phyloP scores from a whole-genome alignment of 2,329 filamentous ascomycete species.

The Leptographium lundbergii region DNA sequence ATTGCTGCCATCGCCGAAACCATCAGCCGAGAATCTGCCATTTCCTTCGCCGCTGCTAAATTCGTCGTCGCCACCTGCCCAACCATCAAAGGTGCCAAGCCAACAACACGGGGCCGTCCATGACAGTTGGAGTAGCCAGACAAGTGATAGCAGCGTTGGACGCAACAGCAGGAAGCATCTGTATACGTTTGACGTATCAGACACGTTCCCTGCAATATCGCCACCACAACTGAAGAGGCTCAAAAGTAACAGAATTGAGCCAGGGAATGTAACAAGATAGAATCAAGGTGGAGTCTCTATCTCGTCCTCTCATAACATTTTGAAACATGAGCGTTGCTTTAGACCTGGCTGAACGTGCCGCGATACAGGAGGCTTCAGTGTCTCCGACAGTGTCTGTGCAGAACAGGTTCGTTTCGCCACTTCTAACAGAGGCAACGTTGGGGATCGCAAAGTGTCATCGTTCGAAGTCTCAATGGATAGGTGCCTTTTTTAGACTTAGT shows the following conservation, averaged over 20 bases:
- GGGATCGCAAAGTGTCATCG: background rate
- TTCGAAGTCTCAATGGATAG: no score
- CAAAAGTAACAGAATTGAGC: background rate
- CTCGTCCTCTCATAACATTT: background rate
- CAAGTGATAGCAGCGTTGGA: background rate
- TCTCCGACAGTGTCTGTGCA: background rate
- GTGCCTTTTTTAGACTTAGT: no score
- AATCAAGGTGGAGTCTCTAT: background rate
- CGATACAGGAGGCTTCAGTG: background rate
- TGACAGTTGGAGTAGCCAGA: background rate
- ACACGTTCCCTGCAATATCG: constrained; percentile 3
- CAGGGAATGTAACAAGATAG: background rate
- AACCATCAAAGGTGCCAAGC: background rate
- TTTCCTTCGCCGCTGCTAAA: background rate
- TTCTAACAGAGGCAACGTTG: background rate
- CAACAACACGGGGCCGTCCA: background rate
- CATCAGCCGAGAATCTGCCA: background rate
- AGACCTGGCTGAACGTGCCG: background rate
- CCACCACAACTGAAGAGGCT: constrained; percentile 9
- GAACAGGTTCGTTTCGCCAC: background rate
- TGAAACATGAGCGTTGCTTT: background rate
- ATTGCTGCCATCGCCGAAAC: background rate
- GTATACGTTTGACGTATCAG: background rate
- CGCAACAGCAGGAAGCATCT: background rate
- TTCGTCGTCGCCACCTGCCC: background rate